phyloP scores from a whole-genome alignment of 768 basidiomycete species.

The Mycena albidolilacea region DNA sequence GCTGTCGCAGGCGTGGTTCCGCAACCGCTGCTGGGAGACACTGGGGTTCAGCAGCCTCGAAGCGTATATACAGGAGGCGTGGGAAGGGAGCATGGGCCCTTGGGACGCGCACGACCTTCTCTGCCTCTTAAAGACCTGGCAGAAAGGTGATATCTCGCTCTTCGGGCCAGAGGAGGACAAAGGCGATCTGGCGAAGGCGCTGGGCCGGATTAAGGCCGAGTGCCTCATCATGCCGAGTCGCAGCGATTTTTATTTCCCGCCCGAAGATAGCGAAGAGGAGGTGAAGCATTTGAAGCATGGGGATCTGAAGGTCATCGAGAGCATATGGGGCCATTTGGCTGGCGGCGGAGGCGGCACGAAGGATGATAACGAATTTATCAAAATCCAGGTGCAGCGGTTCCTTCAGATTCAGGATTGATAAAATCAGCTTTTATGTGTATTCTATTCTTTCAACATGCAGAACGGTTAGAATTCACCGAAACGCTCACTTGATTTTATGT shows the following conservation, averaged over 20 bases:
- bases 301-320: conserved; percentile 35
- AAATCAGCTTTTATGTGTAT: neutral
- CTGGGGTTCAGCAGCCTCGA: conserved; percentile 30
- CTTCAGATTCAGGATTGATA: conserved; percentile 10
- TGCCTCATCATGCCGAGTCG: conserved; percentile 37
- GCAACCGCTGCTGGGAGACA: conserved; percentile 34
- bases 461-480: no score
- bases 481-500: neutral
- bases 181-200: conserved; percentile 34
- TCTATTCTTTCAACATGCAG: no score
- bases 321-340: conserved; percentile 39
- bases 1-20: conserved; percentile 39
- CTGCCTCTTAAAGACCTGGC: conserved; percentile 30
- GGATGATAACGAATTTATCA: conserved; percentile 35
- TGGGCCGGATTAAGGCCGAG: conserved; percentile 34
- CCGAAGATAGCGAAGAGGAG: conserved; percentile 36
- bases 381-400: conserved; percentile 29
- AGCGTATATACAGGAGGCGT: conserved; percentile 23
- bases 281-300: conserved; percentile 33
- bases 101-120: conserved; percentile 39
- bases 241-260: conserved; percentile 37
- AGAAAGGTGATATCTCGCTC: conserved; percentile 34
- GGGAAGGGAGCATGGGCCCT: conserved; percentile 27
- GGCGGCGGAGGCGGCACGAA: conserved; percentile 36
- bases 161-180: conserved; percentile 34